Evolutionary conservation across 2,329 filamentous ascomycete species (phyloP), one percentile per base, ranked within the genome.

Genomic region (Trichothecium roseum): DNA sequence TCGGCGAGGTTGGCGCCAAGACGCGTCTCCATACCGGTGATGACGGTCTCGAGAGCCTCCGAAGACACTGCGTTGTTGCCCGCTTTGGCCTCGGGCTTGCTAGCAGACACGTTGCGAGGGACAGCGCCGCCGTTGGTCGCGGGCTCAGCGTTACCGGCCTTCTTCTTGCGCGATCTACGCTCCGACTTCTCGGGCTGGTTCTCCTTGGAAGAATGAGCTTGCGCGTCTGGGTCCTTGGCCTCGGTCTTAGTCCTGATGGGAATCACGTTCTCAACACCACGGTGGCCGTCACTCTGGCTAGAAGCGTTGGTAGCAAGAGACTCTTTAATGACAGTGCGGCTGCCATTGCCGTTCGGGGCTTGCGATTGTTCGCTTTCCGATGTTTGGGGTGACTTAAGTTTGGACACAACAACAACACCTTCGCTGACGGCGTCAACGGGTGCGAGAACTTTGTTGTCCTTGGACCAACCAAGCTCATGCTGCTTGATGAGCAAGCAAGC

Each of bases 401-500:
- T 81, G 24, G 75, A 71, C 35, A 94, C 80, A 28, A 75, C 75
- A 39, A 94, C 84, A 18, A 83, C 63, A 8, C 84, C 85, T 37
- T 77, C 71, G 36, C 80, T 69, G 30, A 85, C 69, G 3, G 85
- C 88, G 56, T 94, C 79, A 28, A 91, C 74, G 1, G 82, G 72
- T 36, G 80, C 66, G 28, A 94, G 66, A 36, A 94, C 84, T 65
- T 93, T 94, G 60, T 87, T 89, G 42, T 95, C 85, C 47, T 78
- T 75, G 47, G 81, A 82, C 88, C 88, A 96, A 20, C 93, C 91
- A 33, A 98, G 68, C 58, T 96, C 89, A 35, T 80, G 76, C 54
- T 89, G 85, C 56, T 83, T 89, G 55, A 98, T 78, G 43, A 78
- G 79, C 36, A 96, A 57, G 49, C 84, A 89, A 14, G 88, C 88